Evolutionary conservation across 2,329 filamentous ascomycete species (phyloP).

Genomic region (Penicillium polonicum): DNA sequence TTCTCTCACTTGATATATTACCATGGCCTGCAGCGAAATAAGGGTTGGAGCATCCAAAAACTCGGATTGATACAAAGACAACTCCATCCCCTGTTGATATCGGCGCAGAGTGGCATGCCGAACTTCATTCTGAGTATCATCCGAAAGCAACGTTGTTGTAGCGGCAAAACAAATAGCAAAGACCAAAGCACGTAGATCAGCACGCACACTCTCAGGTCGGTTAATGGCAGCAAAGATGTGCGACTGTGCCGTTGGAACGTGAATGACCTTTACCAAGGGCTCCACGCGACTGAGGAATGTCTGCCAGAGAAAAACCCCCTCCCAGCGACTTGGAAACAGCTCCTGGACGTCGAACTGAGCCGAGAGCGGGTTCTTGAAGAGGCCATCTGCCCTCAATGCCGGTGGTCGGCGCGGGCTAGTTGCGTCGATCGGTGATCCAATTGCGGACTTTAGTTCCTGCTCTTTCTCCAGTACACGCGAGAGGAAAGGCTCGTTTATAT

Average conservation of each 20-base stretch:
- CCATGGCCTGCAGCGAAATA: conserved; percentile 32
- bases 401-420: conserved; percentile 9
- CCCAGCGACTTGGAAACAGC: conserved; percentile 24
- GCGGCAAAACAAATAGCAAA: conserved; percentile 32
- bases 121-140: conserved; percentile 16
- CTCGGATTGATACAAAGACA: conserved; percentile 40
- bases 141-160: conserved; percentile 21
- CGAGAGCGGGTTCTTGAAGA: conserved; percentile 22
- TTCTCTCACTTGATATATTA: conserved; percentile 39
- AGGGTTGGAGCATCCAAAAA: conserved; percentile 45
- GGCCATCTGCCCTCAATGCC: conserved; percentile 22
- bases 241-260: conserved; percentile 30
- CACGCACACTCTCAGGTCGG: conserved; percentile 15
- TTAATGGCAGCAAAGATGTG: conserved; percentile 31
- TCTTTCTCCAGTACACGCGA: conserved; percentile 30
- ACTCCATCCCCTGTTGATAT: conserved; percentile 36
- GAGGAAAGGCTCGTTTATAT: conserved; percentile 31
- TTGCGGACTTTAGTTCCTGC: conserved; percentile 26
- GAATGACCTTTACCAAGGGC: conserved; percentile 30
- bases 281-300: conserved; percentile 30
- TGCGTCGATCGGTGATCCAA: conserved; percentile 15
- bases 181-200: conserved; percentile 27
- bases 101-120: conserved; percentile 14
- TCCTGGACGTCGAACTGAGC: conserved; percentile 12
- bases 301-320: conserved; percentile 32